A percentile compares a stretch with the other conserved stretches of the same genome.
These are phyloP conservation scores for Apiotrichum gracile DNA, from an alignment of 1,284 basidiomycete genomes.

Conservation along the genomic window DNA sequence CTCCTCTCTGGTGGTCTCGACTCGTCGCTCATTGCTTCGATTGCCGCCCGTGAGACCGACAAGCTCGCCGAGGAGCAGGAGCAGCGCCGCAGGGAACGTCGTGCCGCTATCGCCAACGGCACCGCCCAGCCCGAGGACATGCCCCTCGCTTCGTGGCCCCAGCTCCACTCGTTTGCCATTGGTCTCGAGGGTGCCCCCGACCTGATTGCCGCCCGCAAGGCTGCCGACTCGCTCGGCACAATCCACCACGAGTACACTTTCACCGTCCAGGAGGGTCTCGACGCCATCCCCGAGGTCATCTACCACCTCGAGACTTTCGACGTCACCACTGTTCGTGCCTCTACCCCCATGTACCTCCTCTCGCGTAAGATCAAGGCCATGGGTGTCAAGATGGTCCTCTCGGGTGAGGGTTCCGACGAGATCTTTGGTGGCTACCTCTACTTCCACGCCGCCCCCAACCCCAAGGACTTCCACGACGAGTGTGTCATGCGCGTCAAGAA, in stretches of 20 bases:
- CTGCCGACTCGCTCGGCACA: constrained; percentile 88
- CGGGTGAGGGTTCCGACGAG: constrained; percentile 96
- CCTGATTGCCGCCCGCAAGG: constrained; percentile 87
- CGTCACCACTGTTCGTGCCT: constrained; percentile 96
- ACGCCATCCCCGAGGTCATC: constrained; percentile 96
- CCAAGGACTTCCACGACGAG: constrained; percentile 89
- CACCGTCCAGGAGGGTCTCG: constrained; percentile 95
- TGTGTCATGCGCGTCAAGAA: constrained; percentile 94
- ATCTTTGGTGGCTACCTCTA: constrained; percentile 98
- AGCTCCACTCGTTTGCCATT: constrained; percentile 96
- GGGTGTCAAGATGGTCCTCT: constrained; percentile 99
- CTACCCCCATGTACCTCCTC: constrained; percentile 77
- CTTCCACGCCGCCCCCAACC: constrained; percentile 96
- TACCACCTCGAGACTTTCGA: constrained; percentile 99
- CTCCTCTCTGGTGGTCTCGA: constrained; percentile 93
- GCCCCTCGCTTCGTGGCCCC: constrained; percentile 84
- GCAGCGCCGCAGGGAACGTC: constrained; percentile 56
- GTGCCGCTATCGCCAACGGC: constrained; percentile 37
- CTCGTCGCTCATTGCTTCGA: constrained; percentile 90
- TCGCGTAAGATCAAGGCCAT: constrained; percentile 99
- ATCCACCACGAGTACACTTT: constrained; percentile 98
- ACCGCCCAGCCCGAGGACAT: constrained; percentile 44
- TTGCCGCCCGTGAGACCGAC: constrained; percentile 95
- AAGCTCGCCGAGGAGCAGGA: constrained; percentile 77
- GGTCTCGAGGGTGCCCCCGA: constrained; percentile 95